Conservation (phyloP, 75 land plant genomes). For the Pinus taeda region DNA sequence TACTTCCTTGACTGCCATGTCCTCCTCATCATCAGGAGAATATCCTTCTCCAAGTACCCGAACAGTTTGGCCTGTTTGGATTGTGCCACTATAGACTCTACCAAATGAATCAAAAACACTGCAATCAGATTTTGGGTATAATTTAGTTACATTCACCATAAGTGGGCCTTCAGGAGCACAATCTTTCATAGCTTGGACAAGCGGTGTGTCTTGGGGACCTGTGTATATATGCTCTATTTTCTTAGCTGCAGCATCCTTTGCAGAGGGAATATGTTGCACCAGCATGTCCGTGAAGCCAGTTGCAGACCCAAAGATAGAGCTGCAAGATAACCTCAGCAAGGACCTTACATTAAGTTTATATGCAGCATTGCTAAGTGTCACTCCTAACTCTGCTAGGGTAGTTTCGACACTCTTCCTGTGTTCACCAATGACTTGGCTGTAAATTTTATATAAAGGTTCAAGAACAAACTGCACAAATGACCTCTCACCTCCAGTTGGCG, state of each 20-base stretch:
- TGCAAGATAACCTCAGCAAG: constrained; percentile 88
- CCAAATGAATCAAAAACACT: constrained; percentile 99
- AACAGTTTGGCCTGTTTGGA: constrained; percentile 91
- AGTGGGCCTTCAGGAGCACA: constrained; percentile 88
- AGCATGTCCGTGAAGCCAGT: constrained; percentile 99
- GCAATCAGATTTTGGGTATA: constrained; percentile 97
- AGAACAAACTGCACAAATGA: constrained; percentile 97
- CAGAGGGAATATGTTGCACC: constrained; percentile 92
- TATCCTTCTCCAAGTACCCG: constrained; percentile 97
- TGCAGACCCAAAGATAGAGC: constrained; percentile 93
- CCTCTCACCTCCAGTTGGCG: constrained; percentile 77
- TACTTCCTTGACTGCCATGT: constrained; percentile 96
- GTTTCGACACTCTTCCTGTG: constrained; percentile 93
- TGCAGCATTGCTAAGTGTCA: constrained; percentile 90
- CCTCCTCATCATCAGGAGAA: constrained; percentile 99
- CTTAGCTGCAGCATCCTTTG: constrained; percentile 69
- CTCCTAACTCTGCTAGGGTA: constrained; percentile 90
- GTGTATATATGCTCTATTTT: constrained; percentile 90
- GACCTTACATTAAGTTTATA: constrained; percentile 91
- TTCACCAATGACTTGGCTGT: constrained; percentile 96
- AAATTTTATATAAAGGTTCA: constrained; percentile 94
- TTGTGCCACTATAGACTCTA: constrained; percentile 89
- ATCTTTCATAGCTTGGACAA: constrained; percentile 71
- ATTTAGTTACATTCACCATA: constrained; percentile 98
- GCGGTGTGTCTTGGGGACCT: constrained; percentile 76